Evolutionary conservation across 352 stramenopile genomes (phyloP).

Genomic region (Phytophthora citricola): DNA sequence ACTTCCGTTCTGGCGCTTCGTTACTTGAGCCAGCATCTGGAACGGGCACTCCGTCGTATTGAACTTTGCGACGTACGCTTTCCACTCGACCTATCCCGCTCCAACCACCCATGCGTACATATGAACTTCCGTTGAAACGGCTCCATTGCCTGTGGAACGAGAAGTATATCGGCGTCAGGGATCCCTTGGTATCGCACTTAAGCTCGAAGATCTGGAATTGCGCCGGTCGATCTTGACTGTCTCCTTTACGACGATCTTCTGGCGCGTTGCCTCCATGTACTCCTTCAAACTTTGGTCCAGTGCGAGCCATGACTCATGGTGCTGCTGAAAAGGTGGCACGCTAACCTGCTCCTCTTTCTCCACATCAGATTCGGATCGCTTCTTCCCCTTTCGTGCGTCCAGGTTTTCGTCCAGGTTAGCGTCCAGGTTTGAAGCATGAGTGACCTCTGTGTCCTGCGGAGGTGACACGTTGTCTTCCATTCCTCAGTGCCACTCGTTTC

Average conservation of each 20-base stretch:
- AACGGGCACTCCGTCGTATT: slow-evolving; percentile 6
- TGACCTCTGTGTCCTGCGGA: too few relatives aligned
- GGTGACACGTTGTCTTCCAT: too few relatives aligned
- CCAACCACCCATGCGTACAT: slow-evolving; percentile 6
- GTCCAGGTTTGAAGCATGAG: too few relatives aligned
- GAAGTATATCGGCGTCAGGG: slow-evolving; percentile 1
- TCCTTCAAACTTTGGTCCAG: background rate
- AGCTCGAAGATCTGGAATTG: slow-evolving; percentile 1
- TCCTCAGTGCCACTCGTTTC: too few relatives aligned
- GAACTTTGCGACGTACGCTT: slow-evolving; percentile 3
- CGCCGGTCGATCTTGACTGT: background rate
- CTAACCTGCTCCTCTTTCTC: background rate
- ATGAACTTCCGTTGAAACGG: slow-evolving; percentile 15
- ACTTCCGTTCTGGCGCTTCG: background rate
- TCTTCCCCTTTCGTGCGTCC: background rate
- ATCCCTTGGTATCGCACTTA: background rate
- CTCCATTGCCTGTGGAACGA: background rate
- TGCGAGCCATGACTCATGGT: background rate
- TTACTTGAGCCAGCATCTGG: slow-evolving; percentile 20
- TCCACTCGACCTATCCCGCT: slow-evolving; percentile 1
- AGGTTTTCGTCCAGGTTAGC: too few relatives aligned
- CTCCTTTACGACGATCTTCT: slow-evolving; percentile 2
- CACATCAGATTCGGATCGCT: background rate
- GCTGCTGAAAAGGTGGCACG: background rate
- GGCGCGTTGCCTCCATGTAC: background rate